Evolutionary conservation across 768 basidiomycete species (phyloP), one percentile per base, ranked within the genome.

Genomic region (Macrolepiota fuliginosa): DNA sequence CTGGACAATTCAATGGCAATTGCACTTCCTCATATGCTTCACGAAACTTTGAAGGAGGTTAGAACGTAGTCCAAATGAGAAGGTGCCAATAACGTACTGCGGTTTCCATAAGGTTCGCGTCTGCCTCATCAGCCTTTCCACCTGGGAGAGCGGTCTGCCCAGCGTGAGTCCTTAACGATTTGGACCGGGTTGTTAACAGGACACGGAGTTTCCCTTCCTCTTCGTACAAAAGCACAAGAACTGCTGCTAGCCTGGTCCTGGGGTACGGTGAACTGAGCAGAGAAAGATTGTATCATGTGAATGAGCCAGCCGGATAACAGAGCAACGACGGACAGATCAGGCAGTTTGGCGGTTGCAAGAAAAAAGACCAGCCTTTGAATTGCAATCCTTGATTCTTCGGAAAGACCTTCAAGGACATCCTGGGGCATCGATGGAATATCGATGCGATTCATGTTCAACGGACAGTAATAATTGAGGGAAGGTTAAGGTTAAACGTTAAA

Each of bases 21-120:
- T 74, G 84, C 19, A 96, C 90, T 76, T 96, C 94, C 75, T 96
- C 94, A 58, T 84, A 71, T 0, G 94, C 94, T 73, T 96, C 94
- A 61, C 94, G 80, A 52, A 82, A 82, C 94, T 95, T 68, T 42
- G 64, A 54, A 29, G 58, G 56, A 46, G 19, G 56, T 25, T 64
- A 51, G 13, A 27, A 42, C 3, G 22, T 24, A n/a, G 54, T 62
- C 25, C 47, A 32, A 55, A 54, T 56, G 19, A 39, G 32, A 64
- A 50, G 27, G 27, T 27, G 40, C 25, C 10, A 12, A 55, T 40
- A 59, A 73, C 90, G 72, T 72, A 95, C 94, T 17, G 94, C 94
- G 47, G 94, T 92, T 46, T 82, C 74, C 10, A 88, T 73, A 1
- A 90, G 76, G 69, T 82, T 81, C 1, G 67, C 65, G 72, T 96